Base-by-base conservation (phyloP, 768 basidiomycete species). In the Auriculariales sp. region DNA sequence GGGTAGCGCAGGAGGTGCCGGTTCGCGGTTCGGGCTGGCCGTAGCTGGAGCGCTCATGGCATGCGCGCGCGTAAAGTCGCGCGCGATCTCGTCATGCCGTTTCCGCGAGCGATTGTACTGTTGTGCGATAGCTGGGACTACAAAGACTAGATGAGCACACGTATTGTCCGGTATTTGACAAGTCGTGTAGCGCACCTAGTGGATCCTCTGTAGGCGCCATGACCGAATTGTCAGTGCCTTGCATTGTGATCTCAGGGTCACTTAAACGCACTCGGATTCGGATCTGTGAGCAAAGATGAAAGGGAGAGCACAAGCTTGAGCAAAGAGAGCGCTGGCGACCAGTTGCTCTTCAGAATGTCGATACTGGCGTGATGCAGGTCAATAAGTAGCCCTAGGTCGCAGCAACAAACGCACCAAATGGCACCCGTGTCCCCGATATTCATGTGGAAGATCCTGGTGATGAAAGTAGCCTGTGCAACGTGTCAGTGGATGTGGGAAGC, bases 291-390 rank as follows among this genome's bases (percentile, higher is more conserved):
- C 10, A 97, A 76, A 0, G 90, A 93, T 0, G 90, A 93, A 3
- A 97, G 74, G 25, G 90, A 93, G 17, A 97, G 77, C 65, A 97
- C 81, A 59, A 94, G 86, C 69, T 97, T 95, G 72, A 87, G 92
- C 45, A 97, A 70, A 2, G 90, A 93, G 19, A 97, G 66, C 2
- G 92, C 92, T 5, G 92, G 92, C 1, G 88, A 92, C 92, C 92
- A 97, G 58, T 88, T 85, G 59, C 79, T 75, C 67, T 97, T 95
- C 52, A 97, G 74, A 47, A 94, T 89, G 65, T 95, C 86, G 56
- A 91, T 85, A 59, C 86, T 90, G 48, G 89, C 81, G 55, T 71
- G 73, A 15, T 36, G 1, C 19, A 44, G 14, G 55, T 52, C 6
- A 46, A 28, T 10, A 49, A 35, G n/a, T 15, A 22, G 5, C 46